A percentile compares a stretch with the other conserved stretches of the same genome.
Evolutionary conservation across 768 basidiomycete species (phyloP).

Genomic region (Podaxis sp.): DNA sequence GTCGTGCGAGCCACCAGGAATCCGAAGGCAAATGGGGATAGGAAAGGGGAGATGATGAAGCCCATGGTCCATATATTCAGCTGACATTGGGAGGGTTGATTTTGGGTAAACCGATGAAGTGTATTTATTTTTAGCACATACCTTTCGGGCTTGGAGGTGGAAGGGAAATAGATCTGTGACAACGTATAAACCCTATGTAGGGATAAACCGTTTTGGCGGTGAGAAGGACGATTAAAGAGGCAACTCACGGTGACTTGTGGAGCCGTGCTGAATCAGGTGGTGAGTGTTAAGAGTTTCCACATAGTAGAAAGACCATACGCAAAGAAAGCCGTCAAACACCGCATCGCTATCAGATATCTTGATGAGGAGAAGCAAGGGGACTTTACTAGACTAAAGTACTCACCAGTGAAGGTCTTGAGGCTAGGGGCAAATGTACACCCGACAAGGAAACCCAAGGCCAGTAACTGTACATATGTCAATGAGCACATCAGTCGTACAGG

Average conservation of each 20-base stretch:
- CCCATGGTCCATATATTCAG: slow-evolving; percentile 61
- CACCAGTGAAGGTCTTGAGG: slow-evolving; percentile 57
- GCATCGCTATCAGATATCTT: slow-evolving; percentile 40
- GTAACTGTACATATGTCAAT: slow-evolving; percentile 32
- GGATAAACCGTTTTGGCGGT: background rate
- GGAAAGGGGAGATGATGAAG: slow-evolving; percentile 62
- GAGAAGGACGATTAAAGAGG: background rate
- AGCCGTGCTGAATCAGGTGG: background rate
- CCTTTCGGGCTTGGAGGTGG: slow-evolving; percentile 69
- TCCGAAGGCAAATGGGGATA: slow-evolving; percentile 66
- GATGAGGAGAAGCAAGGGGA: background rate
- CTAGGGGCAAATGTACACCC: slow-evolving; percentile 53
- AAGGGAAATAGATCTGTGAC: slow-evolving; percentile 69
- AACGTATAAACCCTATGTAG: slow-evolving; percentile 53
- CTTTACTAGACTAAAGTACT: background rate
- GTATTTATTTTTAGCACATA: slow-evolving; percentile 22
- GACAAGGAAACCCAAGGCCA: slow-evolving; percentile 52
- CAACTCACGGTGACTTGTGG: slow-evolving; percentile 12
- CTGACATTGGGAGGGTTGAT: slow-evolving; percentile 24
- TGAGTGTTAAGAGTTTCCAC: background rate
- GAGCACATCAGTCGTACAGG: background rate
- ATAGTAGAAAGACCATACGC: slow-evolving; percentile 31
- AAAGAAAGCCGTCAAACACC: slow-evolving; percentile 60
- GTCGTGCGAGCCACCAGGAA: slow-evolving; percentile 61
- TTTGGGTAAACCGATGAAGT: background rate